Conservation (phyloP, 148 eudicot species). For the Vaccinium macrocarpon region DNA sequence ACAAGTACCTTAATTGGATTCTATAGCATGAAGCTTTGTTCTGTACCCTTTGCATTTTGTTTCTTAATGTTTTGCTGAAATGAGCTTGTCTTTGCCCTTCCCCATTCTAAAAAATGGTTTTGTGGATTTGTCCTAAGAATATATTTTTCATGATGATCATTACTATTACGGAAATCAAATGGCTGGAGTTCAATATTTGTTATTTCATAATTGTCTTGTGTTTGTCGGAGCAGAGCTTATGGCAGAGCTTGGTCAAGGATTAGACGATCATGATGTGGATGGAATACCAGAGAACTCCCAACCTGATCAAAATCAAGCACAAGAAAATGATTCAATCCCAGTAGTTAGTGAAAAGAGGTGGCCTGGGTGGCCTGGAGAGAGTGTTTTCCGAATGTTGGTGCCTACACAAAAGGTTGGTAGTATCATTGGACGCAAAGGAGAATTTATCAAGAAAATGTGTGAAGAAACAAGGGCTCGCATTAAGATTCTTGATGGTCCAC, state of each 20-base stretch:
- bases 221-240: conserved; percentile 24
- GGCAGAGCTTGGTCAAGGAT: conserved; percentile 50
- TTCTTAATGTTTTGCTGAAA: background rate
- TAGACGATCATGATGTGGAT: conserved; percentile 32
- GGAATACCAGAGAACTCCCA: conserved; percentile 30
- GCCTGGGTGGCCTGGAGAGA: conserved; percentile 99
- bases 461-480: conserved; percentile 94
- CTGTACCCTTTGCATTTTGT: background rate
- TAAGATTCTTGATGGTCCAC: conserved; percentile 94
- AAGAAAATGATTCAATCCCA: conserved; percentile 30
- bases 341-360: conserved; percentile 62
- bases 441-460: conserved; percentile 83
- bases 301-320: conserved; percentile 39
- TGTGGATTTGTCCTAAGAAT: background rate
- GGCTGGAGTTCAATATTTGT: background rate
- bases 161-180: background rate
- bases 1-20: background rate
- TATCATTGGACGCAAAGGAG: conserved; percentile 96
- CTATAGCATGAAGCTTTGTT: background rate
- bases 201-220: background rate
- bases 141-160: background rate
- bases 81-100: background rate
- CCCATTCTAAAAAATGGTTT: background rate
- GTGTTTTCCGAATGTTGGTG: conserved; percentile 82
- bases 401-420: conserved; percentile 92